A percentile compares a stretch with the other conserved stretches of the same genome.
Evolutionary conservation across 352 stramenopile species (phyloP).

Genomic region (Pelagophyceae sp.): DNA sequence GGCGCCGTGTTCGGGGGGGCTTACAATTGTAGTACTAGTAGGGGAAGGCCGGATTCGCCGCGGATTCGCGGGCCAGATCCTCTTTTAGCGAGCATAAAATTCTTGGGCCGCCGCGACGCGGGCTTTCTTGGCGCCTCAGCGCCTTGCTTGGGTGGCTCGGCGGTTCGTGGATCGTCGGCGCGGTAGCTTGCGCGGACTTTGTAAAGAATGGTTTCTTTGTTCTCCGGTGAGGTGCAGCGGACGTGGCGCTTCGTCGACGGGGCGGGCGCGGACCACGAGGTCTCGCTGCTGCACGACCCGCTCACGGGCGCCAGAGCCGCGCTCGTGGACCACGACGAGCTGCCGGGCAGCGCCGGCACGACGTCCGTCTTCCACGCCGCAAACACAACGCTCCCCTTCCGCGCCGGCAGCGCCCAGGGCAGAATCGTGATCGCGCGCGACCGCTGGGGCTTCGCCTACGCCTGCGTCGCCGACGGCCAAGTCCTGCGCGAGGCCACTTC

Average conservation of each 20-base stretch:
- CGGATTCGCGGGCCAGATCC: too few species aligned
- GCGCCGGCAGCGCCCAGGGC: neutral
- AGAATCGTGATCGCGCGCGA: neutral
- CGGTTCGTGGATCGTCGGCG: too few species aligned
- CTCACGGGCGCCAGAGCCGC: slow-evolving; percentile 1
- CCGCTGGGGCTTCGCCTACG: neutral
- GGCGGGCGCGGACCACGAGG: neutral
- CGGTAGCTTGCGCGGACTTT: too few species aligned
- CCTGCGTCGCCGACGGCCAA: neutral
- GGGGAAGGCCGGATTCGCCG: too few species aligned
- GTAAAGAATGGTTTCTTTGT: slow-evolving; percentile 8
- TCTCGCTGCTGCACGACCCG: slow-evolving; percentile 1
- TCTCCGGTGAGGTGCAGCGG: slow-evolving; percentile 1
- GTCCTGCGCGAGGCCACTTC: neutral
- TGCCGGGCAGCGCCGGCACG: neutral
- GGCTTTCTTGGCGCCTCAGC: too few species aligned
- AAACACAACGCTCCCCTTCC: slow-evolving; percentile 1
- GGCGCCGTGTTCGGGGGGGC: too few species aligned
- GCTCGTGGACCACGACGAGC: slow-evolving; percentile 9
- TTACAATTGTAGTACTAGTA: too few species aligned
- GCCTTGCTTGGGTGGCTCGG: too few species aligned
- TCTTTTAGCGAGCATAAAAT: too few species aligned
- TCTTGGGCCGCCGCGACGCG: too few species aligned
- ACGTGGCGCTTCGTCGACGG: slow-evolving; percentile 1
- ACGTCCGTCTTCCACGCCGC: neutral